These are phyloP conservation scores for Botrytis pseudocinerea DNA, from an alignment of 2,329 filamentous ascomycete species.

Conservation along the genomic window DNA sequence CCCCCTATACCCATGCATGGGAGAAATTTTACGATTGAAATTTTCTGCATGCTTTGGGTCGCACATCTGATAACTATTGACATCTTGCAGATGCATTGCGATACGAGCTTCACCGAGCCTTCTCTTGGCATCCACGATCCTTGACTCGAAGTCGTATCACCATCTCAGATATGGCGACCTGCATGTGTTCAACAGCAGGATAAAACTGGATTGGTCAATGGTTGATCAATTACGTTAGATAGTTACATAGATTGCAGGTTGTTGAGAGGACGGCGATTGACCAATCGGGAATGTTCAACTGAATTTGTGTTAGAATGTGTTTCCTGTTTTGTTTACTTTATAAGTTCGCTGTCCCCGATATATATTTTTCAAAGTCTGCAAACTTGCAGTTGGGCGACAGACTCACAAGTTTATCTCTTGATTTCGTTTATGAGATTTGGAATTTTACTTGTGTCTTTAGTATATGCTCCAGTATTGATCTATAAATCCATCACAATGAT, in stretches of 20 bases:
- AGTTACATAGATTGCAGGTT: background rate
- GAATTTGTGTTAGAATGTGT: background rate
- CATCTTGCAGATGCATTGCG: background rate
- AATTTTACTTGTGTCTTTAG: background rate
- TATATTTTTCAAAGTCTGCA: background rate
- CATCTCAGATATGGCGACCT: background rate
- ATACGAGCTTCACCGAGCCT: background rate
- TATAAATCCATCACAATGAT: background rate
- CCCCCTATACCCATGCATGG: background rate
- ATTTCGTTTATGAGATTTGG: background rate
- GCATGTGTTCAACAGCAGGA: background rate
- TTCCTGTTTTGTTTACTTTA: background rate
- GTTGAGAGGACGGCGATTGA: background rate
- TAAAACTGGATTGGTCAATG: background rate
- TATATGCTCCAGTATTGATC: background rate
- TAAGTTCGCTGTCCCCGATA: background rate
- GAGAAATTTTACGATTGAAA: background rate
- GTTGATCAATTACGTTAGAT: background rate
- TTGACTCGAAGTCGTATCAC: background rate
- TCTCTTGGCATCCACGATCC: background rate
- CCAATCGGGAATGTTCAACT: background rate
- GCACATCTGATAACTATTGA: conserved; percentile 6
- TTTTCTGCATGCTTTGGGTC: background rate
- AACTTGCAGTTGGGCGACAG: background rate
- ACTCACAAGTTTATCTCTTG: background rate